These are phyloP conservation scores for Xylaria sp. DNA, from an alignment of 2,329 filamentous ascomycete genomes.

Conservation along the genomic window DNA sequence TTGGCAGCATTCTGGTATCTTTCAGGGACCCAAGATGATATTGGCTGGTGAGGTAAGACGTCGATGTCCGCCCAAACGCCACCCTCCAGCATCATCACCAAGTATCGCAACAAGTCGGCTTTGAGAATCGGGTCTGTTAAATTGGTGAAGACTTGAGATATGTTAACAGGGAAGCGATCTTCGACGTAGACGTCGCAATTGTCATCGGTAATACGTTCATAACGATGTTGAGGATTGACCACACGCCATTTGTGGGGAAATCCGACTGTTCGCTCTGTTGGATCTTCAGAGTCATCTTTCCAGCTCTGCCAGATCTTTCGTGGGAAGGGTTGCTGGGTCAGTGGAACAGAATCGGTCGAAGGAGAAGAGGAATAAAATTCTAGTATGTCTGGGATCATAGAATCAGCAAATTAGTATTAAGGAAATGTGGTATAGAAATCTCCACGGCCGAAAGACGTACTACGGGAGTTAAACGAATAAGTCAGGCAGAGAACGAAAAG, in stretches of 20 bases:
- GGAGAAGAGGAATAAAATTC: background rate
- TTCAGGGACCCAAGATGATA: slow-evolving; percentile 73
- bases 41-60: slow-evolving; percentile 71
- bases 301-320: slow-evolving; percentile 51
- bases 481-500: background rate
- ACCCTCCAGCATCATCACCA: slow-evolving; percentile 72
- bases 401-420: background rate
- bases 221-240: slow-evolving; percentile 45
- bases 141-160: slow-evolving; percentile 61
- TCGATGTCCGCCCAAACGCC: slow-evolving; percentile 79
- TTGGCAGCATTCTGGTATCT: slow-evolving; percentile 71
- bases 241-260: slow-evolving; percentile 45
- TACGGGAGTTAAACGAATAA: background rate
- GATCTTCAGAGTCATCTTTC: slow-evolving; percentile 47
- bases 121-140: slow-evolving; percentile 64
- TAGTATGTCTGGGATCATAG: background rate
- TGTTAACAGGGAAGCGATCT: slow-evolving; percentile 70
- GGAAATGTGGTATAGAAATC: background rate
- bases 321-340: slow-evolving; percentile 32
- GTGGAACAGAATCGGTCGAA: background rate
- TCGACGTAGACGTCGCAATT: slow-evolving; percentile 61
- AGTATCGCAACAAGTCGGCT: slow-evolving; percentile 70
- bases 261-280: slow-evolving; percentile 46
- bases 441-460: background rate
- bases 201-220: slow-evolving; percentile 48